These are phyloP conservation scores for Trichosporon ovoides DNA, from an alignment of 1,284 basidiomycete genomes.

Conservation along the genomic window DNA sequence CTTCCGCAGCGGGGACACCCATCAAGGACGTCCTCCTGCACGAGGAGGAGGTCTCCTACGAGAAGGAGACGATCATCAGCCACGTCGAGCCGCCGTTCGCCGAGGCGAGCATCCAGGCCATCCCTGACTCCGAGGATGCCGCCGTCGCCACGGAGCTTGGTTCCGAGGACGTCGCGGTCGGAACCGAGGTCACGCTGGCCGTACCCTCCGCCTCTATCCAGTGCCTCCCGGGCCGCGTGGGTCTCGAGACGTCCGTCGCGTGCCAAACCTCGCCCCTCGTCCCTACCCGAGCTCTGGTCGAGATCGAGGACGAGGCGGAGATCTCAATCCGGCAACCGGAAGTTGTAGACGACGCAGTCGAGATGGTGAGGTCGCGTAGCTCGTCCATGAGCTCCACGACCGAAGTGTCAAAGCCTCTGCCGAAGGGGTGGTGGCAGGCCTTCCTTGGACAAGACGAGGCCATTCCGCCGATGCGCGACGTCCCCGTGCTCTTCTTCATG, in stretches of 20 bases:
- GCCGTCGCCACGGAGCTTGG: no score
- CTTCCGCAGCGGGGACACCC: not conserved
- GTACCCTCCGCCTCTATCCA: not conserved
- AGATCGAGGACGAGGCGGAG: not conserved
- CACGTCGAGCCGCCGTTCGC: not conserved
- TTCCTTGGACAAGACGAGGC: slow-evolving; percentile 6
- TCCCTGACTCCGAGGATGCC: no score
- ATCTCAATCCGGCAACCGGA: not conserved
- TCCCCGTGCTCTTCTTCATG: slow-evolving; percentile 17
- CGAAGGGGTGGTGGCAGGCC: slow-evolving; percentile 6
- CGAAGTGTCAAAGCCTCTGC: not conserved
- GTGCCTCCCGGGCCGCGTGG: not conserved
- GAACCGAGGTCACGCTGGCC: not conserved
- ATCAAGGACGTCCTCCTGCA: not conserved
- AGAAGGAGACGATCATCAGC: not conserved
- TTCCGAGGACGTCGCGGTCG: no score
- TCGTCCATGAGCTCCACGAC: not conserved
- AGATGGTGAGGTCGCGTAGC: not conserved
- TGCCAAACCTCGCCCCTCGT: not conserved
- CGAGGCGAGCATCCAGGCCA: not conserved
- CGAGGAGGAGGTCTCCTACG: not conserved
- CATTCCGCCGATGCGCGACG: slow-evolving; percentile 12
- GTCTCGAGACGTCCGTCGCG: not conserved
- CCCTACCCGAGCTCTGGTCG: not conserved
- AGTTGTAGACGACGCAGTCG: not conserved